Conservation (phyloP, 1,139 yeast genomes). For the Taphrina pruni region DNA sequence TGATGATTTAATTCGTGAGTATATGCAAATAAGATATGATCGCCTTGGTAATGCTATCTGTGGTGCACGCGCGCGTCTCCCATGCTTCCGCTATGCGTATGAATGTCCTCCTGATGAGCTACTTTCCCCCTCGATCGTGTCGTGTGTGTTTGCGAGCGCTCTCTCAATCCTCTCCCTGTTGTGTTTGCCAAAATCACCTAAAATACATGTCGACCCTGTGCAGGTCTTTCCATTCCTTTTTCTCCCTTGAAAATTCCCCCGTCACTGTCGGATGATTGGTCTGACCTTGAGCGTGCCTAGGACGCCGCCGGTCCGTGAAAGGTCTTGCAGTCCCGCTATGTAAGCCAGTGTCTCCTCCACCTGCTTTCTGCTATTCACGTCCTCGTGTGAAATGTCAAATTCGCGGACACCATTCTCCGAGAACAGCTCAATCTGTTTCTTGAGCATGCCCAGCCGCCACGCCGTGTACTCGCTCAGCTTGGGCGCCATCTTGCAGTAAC, state of each 20-base stretch:
- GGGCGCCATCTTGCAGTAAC: slow-evolving; percentile 41
- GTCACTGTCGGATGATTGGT: slow-evolving; percentile 21
- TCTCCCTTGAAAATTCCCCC: not conserved
- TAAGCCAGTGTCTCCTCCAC: slow-evolving; percentile 23
- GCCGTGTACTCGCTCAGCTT: slow-evolving; percentile 25
- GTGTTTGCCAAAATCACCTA: not conserved
- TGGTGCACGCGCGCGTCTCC: not conserved
- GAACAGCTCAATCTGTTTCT: slow-evolving; percentile 27
- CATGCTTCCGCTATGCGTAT: slow-evolving; percentile 2
- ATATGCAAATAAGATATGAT: not conserved
- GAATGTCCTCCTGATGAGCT: not conserved
- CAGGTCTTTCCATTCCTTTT: not conserved
- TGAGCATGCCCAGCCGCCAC: slow-evolving; percentile 36
- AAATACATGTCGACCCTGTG: slow-evolving; percentile 3
- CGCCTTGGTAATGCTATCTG: not conserved
- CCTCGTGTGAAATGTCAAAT: slow-evolving; percentile 19
- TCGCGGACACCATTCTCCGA: slow-evolving; percentile 23
- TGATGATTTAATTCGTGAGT: not conserved
- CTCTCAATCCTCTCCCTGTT: not conserved
- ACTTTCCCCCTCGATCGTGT: not conserved
- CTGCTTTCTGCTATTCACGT: not conserved
- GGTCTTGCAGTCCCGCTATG: slow-evolving; percentile 16
- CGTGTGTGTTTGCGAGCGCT: not conserved
- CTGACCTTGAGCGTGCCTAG: slow-evolving; percentile 33
- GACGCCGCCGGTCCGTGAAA: slow-evolving; percentile 14